Evolutionary conservation across 2,329 filamentous ascomycete species (phyloP), one percentile per base, ranked within the genome.

Genomic region (Madurella fahalii): DNA sequence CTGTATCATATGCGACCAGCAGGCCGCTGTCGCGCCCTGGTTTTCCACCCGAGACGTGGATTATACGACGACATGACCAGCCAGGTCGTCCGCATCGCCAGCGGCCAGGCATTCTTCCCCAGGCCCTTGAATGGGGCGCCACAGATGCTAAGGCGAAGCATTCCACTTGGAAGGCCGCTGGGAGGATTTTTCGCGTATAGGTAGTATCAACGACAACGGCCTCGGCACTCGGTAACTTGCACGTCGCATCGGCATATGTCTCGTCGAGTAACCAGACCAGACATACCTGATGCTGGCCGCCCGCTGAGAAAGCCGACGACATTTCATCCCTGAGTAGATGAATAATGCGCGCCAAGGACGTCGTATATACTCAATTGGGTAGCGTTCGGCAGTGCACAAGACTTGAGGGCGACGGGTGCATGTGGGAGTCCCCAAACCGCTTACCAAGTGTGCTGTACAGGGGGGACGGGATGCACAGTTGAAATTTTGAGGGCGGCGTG

Each of bases 41-140:
- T 17, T 30, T 20, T 51, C 40, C 32, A 45, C 40, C 41, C 11
- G 39, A 46, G 49, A 37, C 16, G 16, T 41, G 17, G 20, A 20
- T 25, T 25, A 25, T 25, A 25, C 25, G 25, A 25, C 7, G 25
- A 25, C 7, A 7, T 25, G 39, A 37, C 25, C n/a, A 13, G 4
- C 11, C 9, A 20, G 42, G 12, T 4, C 18, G 20, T 11, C 13
- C 5, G 4, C 18, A 44, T 13, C 25, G 25, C 3, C 25, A 13
- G 12, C 53, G 42, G 47, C 53, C 48, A 49, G 44, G 53, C 53
- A 16, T 46, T 52, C 9, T 37, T 32, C 32, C 32, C 52, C 30
- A 15, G 11, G 46, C 8, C 20, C 12, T 18, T 31, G 8, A 16
- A 18, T 8, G 30, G 15, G 12, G 9, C 17, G 16, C 39, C 39